These are phyloP conservation scores for Rutstroemia sp. DNA, from an alignment of 2,329 filamentous ascomycete genomes.

Conservation along the genomic window DNA sequence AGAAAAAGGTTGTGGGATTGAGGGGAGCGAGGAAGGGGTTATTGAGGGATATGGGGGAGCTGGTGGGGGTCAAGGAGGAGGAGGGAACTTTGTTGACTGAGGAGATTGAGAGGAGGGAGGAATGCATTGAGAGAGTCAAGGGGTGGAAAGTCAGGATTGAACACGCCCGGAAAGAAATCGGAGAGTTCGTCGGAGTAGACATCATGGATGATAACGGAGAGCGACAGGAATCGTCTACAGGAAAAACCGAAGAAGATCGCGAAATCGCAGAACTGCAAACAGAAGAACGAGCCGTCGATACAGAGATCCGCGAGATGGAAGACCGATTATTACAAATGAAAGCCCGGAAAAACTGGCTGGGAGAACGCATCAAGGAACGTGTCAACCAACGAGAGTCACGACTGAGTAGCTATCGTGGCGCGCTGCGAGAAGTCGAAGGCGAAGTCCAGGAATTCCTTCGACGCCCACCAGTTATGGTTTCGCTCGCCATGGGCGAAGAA, in stretches of 20 bases:
- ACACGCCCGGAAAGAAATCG: conserved; percentile 9
- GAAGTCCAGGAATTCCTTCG: conserved; percentile 53
- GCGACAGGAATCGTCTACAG: conserved; percentile 42
- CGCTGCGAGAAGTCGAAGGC: conserved; percentile 56
- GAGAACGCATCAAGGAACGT: conserved; percentile 52
- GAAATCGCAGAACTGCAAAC: conserved; percentile 53
- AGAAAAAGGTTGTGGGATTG: conserved; percentile 45
- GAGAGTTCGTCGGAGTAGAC: neutral
- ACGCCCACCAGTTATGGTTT: conserved; percentile 38
- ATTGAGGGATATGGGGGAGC: conserved; percentile 52
- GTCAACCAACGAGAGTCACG: conserved; percentile 61
- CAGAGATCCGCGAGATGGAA: conserved; percentile 60
- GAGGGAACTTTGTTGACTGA: conserved; percentile 54
- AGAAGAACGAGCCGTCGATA: conserved; percentile 46
- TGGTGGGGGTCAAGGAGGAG: conserved; percentile 60
- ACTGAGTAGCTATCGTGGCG: conserved; percentile 63
- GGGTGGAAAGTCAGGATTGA: conserved; percentile 39
- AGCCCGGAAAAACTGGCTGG: conserved; percentile 50
- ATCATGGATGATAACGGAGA: conserved; percentile 40
- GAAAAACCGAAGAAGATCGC: conserved; percentile 42
- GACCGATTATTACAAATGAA: conserved; percentile 54
- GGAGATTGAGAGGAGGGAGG: conserved; percentile 48
- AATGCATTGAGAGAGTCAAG: conserved; percentile 50
- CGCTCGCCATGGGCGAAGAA: conserved; percentile 27
- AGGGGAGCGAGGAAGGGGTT: conserved; percentile 58